These are phyloP conservation scores for Collariella sp. DNA, from an alignment of 495 filamentous ascomycete species.

Conservation along the genomic window DNA sequence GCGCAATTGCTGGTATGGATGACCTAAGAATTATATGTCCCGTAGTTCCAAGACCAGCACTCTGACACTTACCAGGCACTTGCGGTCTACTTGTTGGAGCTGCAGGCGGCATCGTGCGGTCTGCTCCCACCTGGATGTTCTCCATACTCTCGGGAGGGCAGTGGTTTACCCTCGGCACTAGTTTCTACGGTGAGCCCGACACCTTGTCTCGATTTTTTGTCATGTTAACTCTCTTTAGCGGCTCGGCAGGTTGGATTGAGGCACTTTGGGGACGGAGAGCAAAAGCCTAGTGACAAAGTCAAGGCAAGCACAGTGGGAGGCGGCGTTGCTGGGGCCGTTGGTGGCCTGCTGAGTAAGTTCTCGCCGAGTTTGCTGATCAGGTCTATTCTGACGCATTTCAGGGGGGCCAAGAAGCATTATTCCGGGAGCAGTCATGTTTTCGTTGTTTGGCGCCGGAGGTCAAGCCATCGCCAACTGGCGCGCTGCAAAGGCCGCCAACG, in stretches of 20 bases:
- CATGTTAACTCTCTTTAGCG: slow-evolving; percentile 22
- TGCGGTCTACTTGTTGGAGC: slow-evolving; percentile 67
- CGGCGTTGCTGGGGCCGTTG: slow-evolving; percentile 58
- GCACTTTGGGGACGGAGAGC: slow-evolving; percentile 37
- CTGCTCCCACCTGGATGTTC: slow-evolving; percentile 57
- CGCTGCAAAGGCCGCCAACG: slow-evolving; percentile 1
- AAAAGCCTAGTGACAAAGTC: slow-evolving; percentile 43
- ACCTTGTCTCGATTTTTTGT: neutral
- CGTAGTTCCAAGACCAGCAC: neutral
- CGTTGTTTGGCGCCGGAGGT: slow-evolving; percentile 30
- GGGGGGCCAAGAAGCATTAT: slow-evolving; percentile 38
- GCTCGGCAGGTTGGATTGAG: slow-evolving; percentile 29
- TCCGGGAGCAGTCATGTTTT: slow-evolving; percentile 33
- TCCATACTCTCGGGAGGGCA: slow-evolving; percentile 64
- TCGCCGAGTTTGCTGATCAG: neutral
- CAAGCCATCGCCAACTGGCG: slow-evolving; percentile 23
- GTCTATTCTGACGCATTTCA: slow-evolving; percentile 20
- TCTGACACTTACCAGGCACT: slow-evolving; percentile 41
- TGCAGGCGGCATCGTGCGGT: slow-evolving; percentile 56
- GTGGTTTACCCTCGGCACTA: slow-evolving; percentile 67
- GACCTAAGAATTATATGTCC: neutral
- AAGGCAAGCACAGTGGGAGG: slow-evolving; percentile 62
- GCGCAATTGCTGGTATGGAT: slow-evolving; percentile 23
- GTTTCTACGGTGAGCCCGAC: slow-evolving; percentile 57
- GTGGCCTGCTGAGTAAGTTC: slow-evolving; percentile 56